These are phyloP conservation scores for Yamadazyma epiphylla DNA, from an alignment of 1,139 yeast species.

Conservation along the genomic window DNA sequence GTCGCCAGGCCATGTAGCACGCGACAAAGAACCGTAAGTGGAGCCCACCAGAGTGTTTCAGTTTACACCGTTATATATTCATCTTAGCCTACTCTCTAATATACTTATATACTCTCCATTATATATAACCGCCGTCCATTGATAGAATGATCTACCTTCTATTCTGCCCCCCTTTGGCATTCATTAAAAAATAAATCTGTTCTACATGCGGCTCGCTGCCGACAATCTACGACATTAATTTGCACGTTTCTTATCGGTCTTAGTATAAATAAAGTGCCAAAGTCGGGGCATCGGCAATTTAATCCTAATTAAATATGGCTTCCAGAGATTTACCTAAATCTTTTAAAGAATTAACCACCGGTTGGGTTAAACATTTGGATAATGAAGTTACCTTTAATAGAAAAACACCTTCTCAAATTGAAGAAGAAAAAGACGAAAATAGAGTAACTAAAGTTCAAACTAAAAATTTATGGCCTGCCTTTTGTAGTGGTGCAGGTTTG, in stretches of 20 bases:
- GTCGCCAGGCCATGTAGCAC: no score
- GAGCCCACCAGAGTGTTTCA: neutral
- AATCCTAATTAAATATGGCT: slow-evolving; percentile 26
- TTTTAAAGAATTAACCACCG: slow-evolving; percentile 29
- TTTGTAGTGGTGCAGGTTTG: slow-evolving; percentile 87
- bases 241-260: slow-evolving; percentile 1
- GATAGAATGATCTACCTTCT: neutral
- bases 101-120: no score
- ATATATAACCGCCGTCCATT: no score
- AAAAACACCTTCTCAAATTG: slow-evolving; percentile 21
- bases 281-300: neutral
- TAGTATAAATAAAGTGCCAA: neutral
- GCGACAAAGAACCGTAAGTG: no score
- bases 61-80: neutral
- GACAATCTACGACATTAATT: neutral
- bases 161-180: neutral
- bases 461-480: slow-evolving; percentile 61
- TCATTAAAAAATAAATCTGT: neutral
- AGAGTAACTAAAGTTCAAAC: slow-evolving; percentile 18
- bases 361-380: slow-evolving; percentile 29
- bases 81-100: neutral
- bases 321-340: slow-evolving; percentile 51
- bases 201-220: neutral
- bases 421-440: slow-evolving; percentile 19
- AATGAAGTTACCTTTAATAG: slow-evolving; percentile 22